phyloP scores from a whole-genome alignment of 768 basidiomycete species.

The Paxillus rubicundulus region DNA sequence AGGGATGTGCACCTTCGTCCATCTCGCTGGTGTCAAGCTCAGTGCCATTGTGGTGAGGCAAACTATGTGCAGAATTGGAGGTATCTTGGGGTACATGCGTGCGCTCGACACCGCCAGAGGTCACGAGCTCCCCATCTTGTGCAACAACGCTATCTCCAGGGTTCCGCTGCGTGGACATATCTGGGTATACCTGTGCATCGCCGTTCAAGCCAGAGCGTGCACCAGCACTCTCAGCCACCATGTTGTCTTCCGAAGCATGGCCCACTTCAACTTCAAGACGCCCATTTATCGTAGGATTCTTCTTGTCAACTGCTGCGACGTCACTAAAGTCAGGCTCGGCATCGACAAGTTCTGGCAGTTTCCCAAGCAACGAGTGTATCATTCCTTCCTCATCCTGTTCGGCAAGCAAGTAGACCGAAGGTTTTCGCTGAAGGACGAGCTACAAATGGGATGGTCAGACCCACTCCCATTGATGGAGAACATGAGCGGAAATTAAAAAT shows the following conservation, averaged over 20 bases:
- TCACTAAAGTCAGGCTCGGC: slow-evolving; percentile 3
- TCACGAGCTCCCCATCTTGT: background rate
- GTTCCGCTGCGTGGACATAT: background rate
- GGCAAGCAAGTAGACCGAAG: slow-evolving; percentile 58
- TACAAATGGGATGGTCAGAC: slow-evolving; percentile 28
- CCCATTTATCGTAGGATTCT: background rate
- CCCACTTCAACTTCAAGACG: background rate
- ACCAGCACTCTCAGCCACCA: background rate
- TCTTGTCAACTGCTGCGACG: background rate
- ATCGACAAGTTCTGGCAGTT: slow-evolving; percentile 52
- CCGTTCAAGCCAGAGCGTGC: background rate
- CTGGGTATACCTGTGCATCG: background rate
- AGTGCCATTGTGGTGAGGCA: background rate
- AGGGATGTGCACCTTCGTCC: too few species aligned
- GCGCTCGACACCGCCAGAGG: background rate
- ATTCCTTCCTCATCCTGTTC: slow-evolving; percentile 77
- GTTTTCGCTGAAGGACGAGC: slow-evolving; percentile 73
- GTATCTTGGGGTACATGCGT: background rate
- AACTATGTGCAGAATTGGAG: background rate
- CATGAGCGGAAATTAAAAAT: background rate
- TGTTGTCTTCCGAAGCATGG: background rate
- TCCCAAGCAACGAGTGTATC: slow-evolving; percentile 71
- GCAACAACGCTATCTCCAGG: too few species aligned
- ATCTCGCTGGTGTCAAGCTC: background rate
- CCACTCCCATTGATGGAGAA: background rate